phyloP scores from a whole-genome alignment of 306 rosid genomes.

The Betula pendula region DNA sequence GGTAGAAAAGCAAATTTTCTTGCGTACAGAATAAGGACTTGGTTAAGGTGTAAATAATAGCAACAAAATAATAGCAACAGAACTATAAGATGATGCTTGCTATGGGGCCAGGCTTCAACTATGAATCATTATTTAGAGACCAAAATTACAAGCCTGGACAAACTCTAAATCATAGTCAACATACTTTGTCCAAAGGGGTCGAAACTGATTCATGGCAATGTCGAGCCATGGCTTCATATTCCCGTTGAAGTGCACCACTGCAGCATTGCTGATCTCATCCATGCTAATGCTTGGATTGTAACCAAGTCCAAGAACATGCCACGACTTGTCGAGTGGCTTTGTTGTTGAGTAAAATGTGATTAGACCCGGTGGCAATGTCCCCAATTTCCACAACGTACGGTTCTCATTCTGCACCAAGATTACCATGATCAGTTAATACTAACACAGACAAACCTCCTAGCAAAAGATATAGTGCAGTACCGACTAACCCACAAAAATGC shows the following conservation, averaged over 20 bases:
- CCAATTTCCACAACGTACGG: conserved; percentile 78
- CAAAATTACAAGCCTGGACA: conserved; percentile 87
- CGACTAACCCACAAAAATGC: not conserved
- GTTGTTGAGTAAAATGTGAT: conserved; percentile 79
- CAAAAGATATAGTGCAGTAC: not conserved
- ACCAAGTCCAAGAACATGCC: conserved; percentile 92
- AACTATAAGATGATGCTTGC: conserved; percentile 31
- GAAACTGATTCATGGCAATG: conserved; percentile 78
- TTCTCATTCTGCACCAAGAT: conserved; percentile 68
- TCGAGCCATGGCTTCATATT: conserved; percentile 95
- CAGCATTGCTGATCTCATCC: conserved; percentile 77
- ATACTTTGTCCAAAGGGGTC: conserved; percentile 81
- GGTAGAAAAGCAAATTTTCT: conserved; percentile 40
- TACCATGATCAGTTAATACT: conserved; percentile 20
- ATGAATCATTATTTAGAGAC: conserved; percentile 34
- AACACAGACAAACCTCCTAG: not conserved
- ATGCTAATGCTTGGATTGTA: conserved; percentile 84
- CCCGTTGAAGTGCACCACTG: conserved; percentile 87
- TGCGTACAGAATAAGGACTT: conserved; percentile 32
- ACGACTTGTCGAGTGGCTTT: conserved; percentile 80
- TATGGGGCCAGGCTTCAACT: conserved; percentile 24
- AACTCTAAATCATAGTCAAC: conserved; percentile 77
- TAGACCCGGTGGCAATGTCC: conserved; percentile 82
- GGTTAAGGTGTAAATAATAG: conserved; percentile 35
- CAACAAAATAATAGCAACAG: conserved; percentile 31